Base-by-base conservation (phyloP, 305 asterid genomes). In the Fraxinus greggii region DNA sequence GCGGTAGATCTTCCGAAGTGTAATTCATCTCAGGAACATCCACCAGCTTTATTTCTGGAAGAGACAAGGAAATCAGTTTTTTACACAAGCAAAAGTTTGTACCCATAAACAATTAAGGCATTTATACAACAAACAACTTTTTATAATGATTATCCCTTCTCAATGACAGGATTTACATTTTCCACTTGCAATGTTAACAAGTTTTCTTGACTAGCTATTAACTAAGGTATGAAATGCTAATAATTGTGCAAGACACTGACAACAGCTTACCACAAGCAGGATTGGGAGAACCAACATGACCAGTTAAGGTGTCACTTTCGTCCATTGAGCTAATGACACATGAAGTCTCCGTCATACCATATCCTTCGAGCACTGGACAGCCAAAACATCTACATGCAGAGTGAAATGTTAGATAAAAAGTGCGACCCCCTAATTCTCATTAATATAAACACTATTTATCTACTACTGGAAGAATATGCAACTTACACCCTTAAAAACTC, bases 1-100 rank as follows among this genome's bases (percentile, higher is more conserved):
- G 87, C 31, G 98, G 99, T 83, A 84, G 91, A 91, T 96, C 99
- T 87, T 88, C 95, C 35, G 98, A 91, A 72, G 98, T 93, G 88
- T 96, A 96, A 84, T 91, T 94, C 99, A 96, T 96, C 89, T 96
- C 99, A 38, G 98, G 98, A 82, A 96, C 98, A 78, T 94, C 98
- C 82, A 91, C 98, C 82, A 94, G 98, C 90, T 94, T 96, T 82
- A 96, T 80, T 88, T 96, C 98, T 95, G 94, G 72, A 75, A 84
- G 75, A 75, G 78, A 83, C 26, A 80, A 75, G 83, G 82, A 67
- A 82, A 72, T 33, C 59, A 80, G 78, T 73, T 75, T 38, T 35
- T 48, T 48, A 80, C 77, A 67, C 33, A 36, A 78, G 76, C 36
- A 42, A 31, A 80, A 45, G 74, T 12, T 65, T 45, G 56, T 45